Evolutionary conservation across 2,329 filamentous ascomycete species (phyloP).

Genomic region (Alternaria brassicicola): DNA sequence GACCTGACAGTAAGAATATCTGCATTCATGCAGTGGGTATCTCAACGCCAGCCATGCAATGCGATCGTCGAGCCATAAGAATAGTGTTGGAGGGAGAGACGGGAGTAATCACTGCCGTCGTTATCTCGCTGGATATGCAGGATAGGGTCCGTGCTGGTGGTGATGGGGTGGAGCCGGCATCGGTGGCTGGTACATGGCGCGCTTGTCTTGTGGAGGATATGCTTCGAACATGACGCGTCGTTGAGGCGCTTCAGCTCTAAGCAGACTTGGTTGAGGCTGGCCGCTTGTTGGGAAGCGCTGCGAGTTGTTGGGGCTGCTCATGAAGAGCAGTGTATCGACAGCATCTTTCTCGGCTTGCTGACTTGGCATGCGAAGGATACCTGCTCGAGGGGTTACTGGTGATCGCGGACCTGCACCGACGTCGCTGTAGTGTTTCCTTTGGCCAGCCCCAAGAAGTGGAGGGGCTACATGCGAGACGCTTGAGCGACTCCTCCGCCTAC

Average conservation of each 20-base stretch:
- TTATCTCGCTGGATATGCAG: constrained; percentile 37
- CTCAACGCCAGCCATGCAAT: constrained; percentile 45
- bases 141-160: constrained; percentile 33
- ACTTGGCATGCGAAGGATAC: constrained; percentile 70
- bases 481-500: constrained; percentile 45
- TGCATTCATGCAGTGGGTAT: constrained; percentile 30
- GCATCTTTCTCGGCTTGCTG: constrained; percentile 79
- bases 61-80: constrained; percentile 30
- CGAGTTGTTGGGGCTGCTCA: constrained; percentile 79
- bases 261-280: constrained; percentile 37
- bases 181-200: constrained; percentile 27
- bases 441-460: constrained; percentile 34
- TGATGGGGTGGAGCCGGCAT: constrained; percentile 32
- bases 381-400: constrained; percentile 45
- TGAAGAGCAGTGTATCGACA: constrained; percentile 78
- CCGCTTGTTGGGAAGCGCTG: constrained; percentile 35
- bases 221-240: constrained; percentile 48
- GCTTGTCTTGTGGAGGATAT: constrained; percentile 35
- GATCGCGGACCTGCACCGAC: constrained; percentile 34
- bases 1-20: constrained; percentile 2
- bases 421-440: constrained; percentile 44
- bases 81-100: constrained; percentile 9
- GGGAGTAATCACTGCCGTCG: background rate
- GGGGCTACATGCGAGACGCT: constrained; percentile 43
- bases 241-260: constrained; percentile 37